Conservation (phyloP, 108 stramenopile genomes). For the Skeletonema costatum region DNA sequence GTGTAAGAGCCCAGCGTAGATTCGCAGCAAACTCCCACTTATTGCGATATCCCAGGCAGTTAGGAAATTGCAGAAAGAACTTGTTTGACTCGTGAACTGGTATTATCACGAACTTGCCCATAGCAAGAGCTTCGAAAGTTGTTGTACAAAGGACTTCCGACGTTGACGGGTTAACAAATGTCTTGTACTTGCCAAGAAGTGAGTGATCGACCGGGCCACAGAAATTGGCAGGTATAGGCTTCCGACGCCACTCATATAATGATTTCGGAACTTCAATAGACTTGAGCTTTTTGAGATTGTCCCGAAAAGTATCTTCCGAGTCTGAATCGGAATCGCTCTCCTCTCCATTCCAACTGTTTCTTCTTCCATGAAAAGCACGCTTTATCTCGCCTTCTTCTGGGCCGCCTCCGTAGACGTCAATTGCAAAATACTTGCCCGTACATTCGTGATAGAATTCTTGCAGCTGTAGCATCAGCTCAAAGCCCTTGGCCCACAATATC, state of each 20-base stretch:
- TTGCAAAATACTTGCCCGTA: constrained; percentile 66
- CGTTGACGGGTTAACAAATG: constrained; percentile 87
- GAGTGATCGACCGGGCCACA: constrained; percentile 81
- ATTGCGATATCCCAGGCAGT: constrained; percentile 74
- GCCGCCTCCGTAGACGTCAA: constrained; percentile 85
- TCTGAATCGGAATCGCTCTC: constrained; percentile 1
- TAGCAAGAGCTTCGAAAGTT: constrained; percentile 70
- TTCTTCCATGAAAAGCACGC: constrained; percentile 69
- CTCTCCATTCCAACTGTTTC: not conserved
- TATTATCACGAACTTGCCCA: constrained; percentile 86
- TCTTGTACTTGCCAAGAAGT: constrained; percentile 57
- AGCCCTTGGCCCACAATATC: constrained; percentile 86
- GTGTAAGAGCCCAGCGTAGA: constrained; percentile 76
- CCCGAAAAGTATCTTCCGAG: constrained; percentile 1
- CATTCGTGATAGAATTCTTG: constrained; percentile 69
- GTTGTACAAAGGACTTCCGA: constrained; percentile 89
- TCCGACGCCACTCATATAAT: constrained; percentile 58
- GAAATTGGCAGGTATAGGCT: constrained; percentile 77
- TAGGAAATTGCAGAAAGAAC: constrained; percentile 79
- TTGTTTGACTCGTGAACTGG: constrained; percentile 76
- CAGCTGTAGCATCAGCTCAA: constrained; percentile 73
- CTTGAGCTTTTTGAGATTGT: constrained; percentile 34
- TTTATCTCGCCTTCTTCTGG: constrained; percentile 76
- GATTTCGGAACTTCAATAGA: constrained; percentile 56
- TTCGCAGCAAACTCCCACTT: constrained; percentile 79